Base-by-base conservation (phyloP, 1,139 yeast species). In the Arxiozyma bovina region DNA sequence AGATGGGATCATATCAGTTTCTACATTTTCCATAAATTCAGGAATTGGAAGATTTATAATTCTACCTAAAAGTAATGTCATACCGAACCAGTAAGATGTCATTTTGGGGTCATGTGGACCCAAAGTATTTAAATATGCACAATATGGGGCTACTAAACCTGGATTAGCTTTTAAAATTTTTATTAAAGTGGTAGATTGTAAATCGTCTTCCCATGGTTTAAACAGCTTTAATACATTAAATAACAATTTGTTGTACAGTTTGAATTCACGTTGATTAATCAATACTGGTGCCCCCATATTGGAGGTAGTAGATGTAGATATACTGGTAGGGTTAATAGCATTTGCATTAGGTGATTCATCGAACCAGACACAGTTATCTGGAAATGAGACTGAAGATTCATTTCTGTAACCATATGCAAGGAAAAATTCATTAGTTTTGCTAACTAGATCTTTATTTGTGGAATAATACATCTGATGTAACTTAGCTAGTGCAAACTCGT, bases 71-170 rank as follows among this genome's bases (percentile, higher is more conserved):
- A 89, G 70, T 30, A 85, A 73, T 0, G 89, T 79, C 68, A 81
- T 85, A 11, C 93, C 85, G 42, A 90, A 74, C 91, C 96, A 91
- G 74, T 87, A 88, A 6, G 91, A 82, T 1, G 94, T 75, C 56
- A 85, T 73, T 50, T 82, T 78, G 1, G 96, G 94, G 54, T 85
- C 91, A 69, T 74, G 89, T 57, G 75, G 77, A 48, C 82, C 87
- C 57, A 79, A 79, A 42, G 80, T 76, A 3, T 79, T 76, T 34
- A 83, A 65, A 70, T 82, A 78, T 51, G 79, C 75, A 67, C 82
- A 76, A 60, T 86, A 91, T 1, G 91, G 87, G 1, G 90, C 81
- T 1, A 88, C 77, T 42, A 93, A 74, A 63, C 90, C 97, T 1
- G 88, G 85, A 50, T 81, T 76, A 41, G 73, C 64, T 1, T 70